These are phyloP conservation scores for Corynespora cassiicola DNA, from an alignment of 2,329 filamentous ascomycete genomes.

Conservation along the genomic window DNA sequence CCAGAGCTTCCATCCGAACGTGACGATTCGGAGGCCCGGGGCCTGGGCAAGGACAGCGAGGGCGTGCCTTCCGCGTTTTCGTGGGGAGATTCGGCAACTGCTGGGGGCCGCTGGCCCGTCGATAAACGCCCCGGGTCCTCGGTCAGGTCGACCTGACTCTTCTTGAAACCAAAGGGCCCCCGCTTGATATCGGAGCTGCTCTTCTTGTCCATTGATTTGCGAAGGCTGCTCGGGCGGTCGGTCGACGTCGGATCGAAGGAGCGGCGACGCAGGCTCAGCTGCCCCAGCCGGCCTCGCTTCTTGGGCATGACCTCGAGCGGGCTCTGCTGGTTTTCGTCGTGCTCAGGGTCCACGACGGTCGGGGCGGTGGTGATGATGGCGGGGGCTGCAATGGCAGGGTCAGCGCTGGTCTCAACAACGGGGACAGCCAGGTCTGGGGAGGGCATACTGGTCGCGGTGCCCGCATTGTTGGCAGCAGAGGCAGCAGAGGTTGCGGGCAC, in stretches of 20 bases:
- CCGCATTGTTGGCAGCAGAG: too few relatives aligned
- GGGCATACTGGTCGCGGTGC: slow-evolving; percentile 21
- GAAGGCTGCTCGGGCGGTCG: slow-evolving; percentile 35
- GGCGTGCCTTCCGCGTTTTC: slow-evolving; percentile 67
- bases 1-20: slow-evolving; percentile 84
- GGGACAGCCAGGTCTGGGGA: too few relatives aligned
- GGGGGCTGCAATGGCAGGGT: slow-evolving; percentile 50
- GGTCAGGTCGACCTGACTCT: slow-evolving; percentile 32
- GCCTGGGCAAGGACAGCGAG: slow-evolving; percentile 67
- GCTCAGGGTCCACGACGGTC: slow-evolving; percentile 59
- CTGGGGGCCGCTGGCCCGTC: slow-evolving; percentile 59
- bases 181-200: slow-evolving; percentile 28
- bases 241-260: slow-evolving; percentile 43
- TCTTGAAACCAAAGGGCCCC: slow-evolving; percentile 33
- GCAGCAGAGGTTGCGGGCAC: slow-evolving; percentile 48
- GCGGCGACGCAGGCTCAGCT: slow-evolving; percentile 41
- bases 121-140: slow-evolving; percentile 62
- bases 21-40: slow-evolving; percentile 83
- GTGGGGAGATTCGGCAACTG: slow-evolving; percentile 67
- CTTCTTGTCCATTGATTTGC: slow-evolving; percentile 47
- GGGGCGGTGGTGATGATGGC: slow-evolving; percentile 92
- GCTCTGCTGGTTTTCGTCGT: slow-evolving; percentile 15
- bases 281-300: slow-evolving; percentile 41
- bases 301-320: slow-evolving; percentile 29
- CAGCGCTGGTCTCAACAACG: too few relatives aligned